Evolutionary conservation across 2,329 filamentous ascomycete species (phyloP).

Genomic region (Huntiella decipiens): DNA sequence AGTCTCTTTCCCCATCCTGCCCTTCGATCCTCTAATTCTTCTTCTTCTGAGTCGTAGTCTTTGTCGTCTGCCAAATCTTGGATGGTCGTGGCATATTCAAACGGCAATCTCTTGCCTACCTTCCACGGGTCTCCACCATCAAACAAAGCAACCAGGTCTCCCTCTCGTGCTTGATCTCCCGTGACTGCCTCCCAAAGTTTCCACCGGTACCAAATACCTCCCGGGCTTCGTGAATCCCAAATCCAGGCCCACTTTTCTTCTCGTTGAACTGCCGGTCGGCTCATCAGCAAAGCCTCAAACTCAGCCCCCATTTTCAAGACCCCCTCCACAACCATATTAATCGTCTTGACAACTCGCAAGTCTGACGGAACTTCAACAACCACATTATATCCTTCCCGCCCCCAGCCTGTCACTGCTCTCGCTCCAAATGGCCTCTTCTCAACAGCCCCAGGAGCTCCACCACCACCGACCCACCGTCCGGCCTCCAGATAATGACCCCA

Average conservation of each 20-base stretch:
- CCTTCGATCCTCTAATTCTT: constrained; percentile 58
- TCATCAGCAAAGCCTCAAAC: constrained; percentile 87
- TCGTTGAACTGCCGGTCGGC: constrained; percentile 57
- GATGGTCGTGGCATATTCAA: constrained; percentile 59
- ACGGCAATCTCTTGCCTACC: constrained; percentile 50
- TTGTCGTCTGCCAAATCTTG: constrained; percentile 67
- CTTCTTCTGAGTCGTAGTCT: constrained; percentile 50
- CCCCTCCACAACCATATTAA: constrained; percentile 72
- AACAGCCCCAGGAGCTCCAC: constrained; percentile 39
- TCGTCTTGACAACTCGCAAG: constrained; percentile 58
- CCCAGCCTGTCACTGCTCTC: constrained; percentile 17
- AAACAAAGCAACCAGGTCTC: constrained; percentile 46
- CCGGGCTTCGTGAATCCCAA: constrained; percentile 64
- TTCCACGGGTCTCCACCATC: constrained; percentile 65
- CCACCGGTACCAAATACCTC: constrained; percentile 84
- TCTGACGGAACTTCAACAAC: constrained; percentile 60
- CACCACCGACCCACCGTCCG: constrained; percentile 51
- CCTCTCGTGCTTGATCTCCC: constrained; percentile 15
- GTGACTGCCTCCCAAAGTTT: constrained; percentile 75
- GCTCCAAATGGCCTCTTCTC: constrained; percentile 8
- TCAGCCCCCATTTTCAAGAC: constrained; percentile 65
- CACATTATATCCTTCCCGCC: constrained; percentile 39
- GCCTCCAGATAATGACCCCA: constrained; percentile 53
- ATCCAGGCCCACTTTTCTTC: constrained; percentile 91
- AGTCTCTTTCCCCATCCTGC: constrained; percentile 34